Conservation (phyloP, 2,329 filamentous ascomycete species). For the Aspergillus ochraceoroseus region DNA sequence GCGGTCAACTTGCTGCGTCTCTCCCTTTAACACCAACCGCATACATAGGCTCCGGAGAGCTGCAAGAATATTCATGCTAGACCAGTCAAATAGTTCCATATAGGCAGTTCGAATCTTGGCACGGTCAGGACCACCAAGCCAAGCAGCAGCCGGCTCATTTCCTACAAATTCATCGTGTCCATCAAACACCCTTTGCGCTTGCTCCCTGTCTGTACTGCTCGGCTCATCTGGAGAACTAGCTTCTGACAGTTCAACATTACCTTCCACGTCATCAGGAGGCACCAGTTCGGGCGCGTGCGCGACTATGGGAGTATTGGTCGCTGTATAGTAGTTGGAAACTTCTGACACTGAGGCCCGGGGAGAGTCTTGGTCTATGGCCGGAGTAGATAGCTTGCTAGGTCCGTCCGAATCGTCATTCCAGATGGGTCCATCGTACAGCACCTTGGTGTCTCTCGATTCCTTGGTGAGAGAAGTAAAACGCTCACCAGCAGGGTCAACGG, state of each 20-base stretch:
- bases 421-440: slow-evolving; percentile 17
- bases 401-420: slow-evolving; percentile 25
- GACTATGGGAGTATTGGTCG: slow-evolving; percentile 41
- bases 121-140: slow-evolving; percentile 65
- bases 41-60: slow-evolving; percentile 76
- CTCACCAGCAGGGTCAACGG: slow-evolving; percentile 12
- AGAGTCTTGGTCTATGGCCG: slow-evolving; percentile 29
- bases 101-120: slow-evolving; percentile 64
- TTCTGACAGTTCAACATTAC: slow-evolving; percentile 17
- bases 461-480: neutral
- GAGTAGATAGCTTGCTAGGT: slow-evolving; percentile 23
- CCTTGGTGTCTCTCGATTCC: slow-evolving; percentile 10
- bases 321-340: slow-evolving; percentile 44
- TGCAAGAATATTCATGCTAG: slow-evolving; percentile 70
- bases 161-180: slow-evolving; percentile 72
- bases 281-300: slow-evolving; percentile 28
- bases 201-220: slow-evolving; percentile 65
- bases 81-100: slow-evolving; percentile 88
- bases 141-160: slow-evolving; percentile 75
- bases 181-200: slow-evolving; percentile 77
- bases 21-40: slow-evolving; percentile 75
- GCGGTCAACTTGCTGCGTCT: slow-evolving; percentile 94
- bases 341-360: slow-evolving; percentile 37
- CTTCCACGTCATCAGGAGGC: slow-evolving; percentile 19
- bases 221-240: slow-evolving; percentile 27